Evolutionary conservation across 2,329 filamentous ascomycete species (phyloP).

Genomic region (Monosporascus sp.): DNA sequence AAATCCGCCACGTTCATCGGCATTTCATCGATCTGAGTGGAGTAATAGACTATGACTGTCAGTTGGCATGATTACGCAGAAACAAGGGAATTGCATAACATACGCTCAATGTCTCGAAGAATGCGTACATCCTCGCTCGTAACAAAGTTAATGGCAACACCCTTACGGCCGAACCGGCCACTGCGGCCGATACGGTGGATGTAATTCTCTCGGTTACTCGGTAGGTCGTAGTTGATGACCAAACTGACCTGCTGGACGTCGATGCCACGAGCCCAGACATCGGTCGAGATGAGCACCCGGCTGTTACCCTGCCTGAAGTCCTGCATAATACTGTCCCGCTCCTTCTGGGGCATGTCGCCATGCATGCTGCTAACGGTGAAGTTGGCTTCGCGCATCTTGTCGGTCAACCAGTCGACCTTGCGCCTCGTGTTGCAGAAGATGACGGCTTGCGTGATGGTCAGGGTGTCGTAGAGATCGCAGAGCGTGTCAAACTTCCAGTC

Average conservation of each 20-base stretch:
- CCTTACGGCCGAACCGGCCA: conserved; percentile 93
- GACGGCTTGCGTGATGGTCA: conserved; percentile 97
- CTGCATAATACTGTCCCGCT: conserved; percentile 98
- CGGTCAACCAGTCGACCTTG: conserved; percentile 99
- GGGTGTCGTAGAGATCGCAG: conserved; percentile 95
- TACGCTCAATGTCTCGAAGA: conserved; percentile 90
- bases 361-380: conserved; percentile 99
- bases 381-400: conserved; percentile 98
- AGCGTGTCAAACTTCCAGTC: conserved; percentile 99
- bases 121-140: conserved; percentile 98
- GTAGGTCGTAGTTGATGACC: conserved; percentile 98
- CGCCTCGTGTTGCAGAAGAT: conserved; percentile 99
- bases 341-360: conserved; percentile 97
- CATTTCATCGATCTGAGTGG: conserved; percentile 97
- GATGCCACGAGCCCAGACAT: conserved; percentile 97
- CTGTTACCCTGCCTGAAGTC: conserved; percentile 97
- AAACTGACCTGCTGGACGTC: conserved; percentile 97
- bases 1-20: conserved; percentile 83
- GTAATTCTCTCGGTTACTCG: conserved; percentile 98
- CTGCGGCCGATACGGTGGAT: conserved; percentile 97
- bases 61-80: not conserved
- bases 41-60: conserved; percentile 69
- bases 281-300: conserved; percentile 91
- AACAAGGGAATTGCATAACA: conserved; percentile 28
- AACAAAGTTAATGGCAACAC: conserved; percentile 99